Evolutionary conservation across 2,329 filamentous ascomycete species (phyloP), one percentile per base, ranked within the genome.

Genomic region (Microthyrium microscopicum): DNA sequence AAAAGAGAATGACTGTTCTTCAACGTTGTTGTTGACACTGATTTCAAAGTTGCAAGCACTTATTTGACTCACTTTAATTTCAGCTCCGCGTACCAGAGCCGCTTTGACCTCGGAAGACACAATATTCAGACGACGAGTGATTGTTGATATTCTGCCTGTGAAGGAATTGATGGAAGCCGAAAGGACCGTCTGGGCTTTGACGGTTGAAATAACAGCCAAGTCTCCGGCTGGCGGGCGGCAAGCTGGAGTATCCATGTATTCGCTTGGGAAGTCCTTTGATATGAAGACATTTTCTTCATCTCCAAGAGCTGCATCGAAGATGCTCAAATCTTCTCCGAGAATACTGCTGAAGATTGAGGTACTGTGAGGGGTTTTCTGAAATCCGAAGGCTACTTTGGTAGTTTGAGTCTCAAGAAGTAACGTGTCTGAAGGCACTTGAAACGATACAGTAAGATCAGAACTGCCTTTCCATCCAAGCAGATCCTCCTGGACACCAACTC

Each of bases 181-280:
- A 19, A 31, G 21, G n/a, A n/a, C n/a, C n/a, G n/a, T n/a, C n/a
- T n/a, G n/a, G n/a, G n/a, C n/a, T 21, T 31, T 31, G 8, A 31
- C 19, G 18, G 16, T 13, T 20, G 19, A 40, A 29, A 39, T 30
- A 18, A 32, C 28, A 29, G 40, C 22, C 26, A 41, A 40, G 13
- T 17, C 17, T n/a, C n/a, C n/a, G n/a, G n/a, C n/a, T n/a, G n/a
- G n/a, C n/a, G n/a, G n/a, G n/a, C n/a, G n/a, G n/a, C n/a, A n/a
- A n/a, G n/a, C n/a, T n/a, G n/a, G n/a, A n/a, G n/a, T n/a, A n/a
- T n/a, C n/a, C n/a, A n/a, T n/a, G n/a, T n/a, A n/a, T 33, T 44
- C 34, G 31, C 51, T 49, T 9, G 50, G 50, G 9, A 39, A 38
- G 22, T 45, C 34, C 20, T 43, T 40, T 2, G 48, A 47, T 20